phyloP scores from a whole-genome alignment of 352 stramenopile genomes.

The Pythium biforme region DNA sequence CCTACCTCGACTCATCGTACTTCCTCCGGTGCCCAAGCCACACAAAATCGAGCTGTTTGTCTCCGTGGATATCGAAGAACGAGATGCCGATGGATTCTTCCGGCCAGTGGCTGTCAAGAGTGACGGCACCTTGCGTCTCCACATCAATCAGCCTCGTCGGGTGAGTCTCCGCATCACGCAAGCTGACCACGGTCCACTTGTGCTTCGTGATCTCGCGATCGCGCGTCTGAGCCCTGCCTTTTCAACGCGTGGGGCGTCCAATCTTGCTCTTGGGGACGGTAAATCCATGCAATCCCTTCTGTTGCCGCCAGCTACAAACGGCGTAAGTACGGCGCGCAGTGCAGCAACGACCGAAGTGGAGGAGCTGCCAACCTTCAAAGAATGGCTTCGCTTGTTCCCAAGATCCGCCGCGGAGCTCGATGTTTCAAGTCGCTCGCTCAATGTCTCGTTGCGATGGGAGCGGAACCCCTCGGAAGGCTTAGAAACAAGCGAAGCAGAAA shows the following conservation, averaged over 20 bases:
- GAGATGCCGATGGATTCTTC: constrained; percentile 63
- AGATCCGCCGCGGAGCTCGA: constrained; percentile 18
- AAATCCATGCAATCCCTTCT: constrained; percentile 25
- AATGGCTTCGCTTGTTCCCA: constrained; percentile 24
- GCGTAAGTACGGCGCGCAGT: background rate
- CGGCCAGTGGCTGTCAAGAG: constrained; percentile 62
- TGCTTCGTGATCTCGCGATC: constrained; percentile 37
- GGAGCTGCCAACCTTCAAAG: constrained; percentile 23
- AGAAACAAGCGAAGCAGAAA: constrained; percentile 32
- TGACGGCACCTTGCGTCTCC: constrained; percentile 63
- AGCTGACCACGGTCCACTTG: constrained; percentile 58
- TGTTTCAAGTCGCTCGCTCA: constrained; percentile 48
- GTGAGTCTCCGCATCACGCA: constrained; percentile 66
- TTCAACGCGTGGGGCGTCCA: constrained; percentile 14
- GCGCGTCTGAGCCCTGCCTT: constrained; percentile 45
- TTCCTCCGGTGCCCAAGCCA: background rate
- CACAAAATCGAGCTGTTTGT: constrained; percentile 58
- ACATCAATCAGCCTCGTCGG: constrained; percentile 53
- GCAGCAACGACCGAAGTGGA: constrained; percentile 26
- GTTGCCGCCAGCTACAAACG: constrained; percentile 12
- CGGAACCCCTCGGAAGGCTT: constrained; percentile 4
- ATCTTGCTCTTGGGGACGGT: constrained; percentile 22
- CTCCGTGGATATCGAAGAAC: constrained; percentile 75
- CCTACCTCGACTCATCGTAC: background rate
- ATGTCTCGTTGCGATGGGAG: constrained; percentile 60